Evolutionary conservation across 257 asterid genomes (phyloP), one percentile per base, ranked within the genome.

Genomic region (Ilex asprella): DNA sequence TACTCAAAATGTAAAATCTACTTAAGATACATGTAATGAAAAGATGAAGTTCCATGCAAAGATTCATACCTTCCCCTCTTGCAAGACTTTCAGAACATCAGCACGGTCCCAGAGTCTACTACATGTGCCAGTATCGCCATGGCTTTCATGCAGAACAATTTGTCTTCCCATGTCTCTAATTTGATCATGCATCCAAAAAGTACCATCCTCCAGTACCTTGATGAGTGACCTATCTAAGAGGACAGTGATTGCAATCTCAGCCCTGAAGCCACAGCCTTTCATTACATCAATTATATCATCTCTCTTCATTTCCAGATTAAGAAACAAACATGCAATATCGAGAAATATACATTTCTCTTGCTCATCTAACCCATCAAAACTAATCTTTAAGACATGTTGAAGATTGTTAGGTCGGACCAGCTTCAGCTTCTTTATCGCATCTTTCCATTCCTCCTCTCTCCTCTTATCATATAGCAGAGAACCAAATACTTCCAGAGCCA

Each of bases 161-260:
- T 70, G 73, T 16, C 74, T 58, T 50, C 80, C 80, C 80, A 75
- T 75, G 30, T 75, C 71, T 62, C 75, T 67, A 53, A 75, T 62
- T 54, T 75, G 80, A 63, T 70, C 80, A 41, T 75, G 80, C 76
- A 75, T 75, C 80, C 80, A 75, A 50, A 75, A 55, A 47, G 30
- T 56, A 67, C 59, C 70, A 49, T 56, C 67, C 59, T 59, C 68
- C 27, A 70, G 58, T 32, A 75, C 55, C 67, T 59, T 75, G 12
- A 75, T 55, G 54, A 75, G 76, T 16, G 68, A 75, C 46, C 64
- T 70, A 32, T 64, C 60, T 9, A 56, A 16, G 39, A 70, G 80
- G 7, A 62, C 72, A 39, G 70, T 59, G 8, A 75, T 43, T 41
- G 60, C 64, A 56, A 32, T 63, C 59, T 75, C 76, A 57, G 73